Evolutionary conservation across 2,329 filamentous ascomycete genomes (phyloP), one percentile per base, ranked within the genome.

Genomic region (Cercospora sesami): DNA sequence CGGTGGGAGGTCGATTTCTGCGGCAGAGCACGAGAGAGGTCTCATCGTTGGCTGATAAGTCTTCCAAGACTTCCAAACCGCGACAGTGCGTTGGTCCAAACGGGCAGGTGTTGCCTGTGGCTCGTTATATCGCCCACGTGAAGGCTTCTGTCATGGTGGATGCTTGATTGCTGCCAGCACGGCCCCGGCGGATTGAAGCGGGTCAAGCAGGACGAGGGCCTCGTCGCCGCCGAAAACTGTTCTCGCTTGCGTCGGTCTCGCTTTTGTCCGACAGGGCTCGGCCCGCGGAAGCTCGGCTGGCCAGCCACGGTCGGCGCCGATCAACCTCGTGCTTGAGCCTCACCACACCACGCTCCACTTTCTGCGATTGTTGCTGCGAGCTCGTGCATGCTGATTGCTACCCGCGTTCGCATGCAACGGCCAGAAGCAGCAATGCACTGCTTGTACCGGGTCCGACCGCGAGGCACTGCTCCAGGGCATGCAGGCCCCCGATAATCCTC

Each of bases 1-100:
- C 39, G 14, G 16, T 16, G 42, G 6, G 18, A 42, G 8, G 61
- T 16, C 28, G 61, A 63, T 28, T 9, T 28, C 21, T 39, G 61
- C 42, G n/a, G 42, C 23, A 23, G 30, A 12, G 42, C n/a, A 30
- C 45, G 28, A 26, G 14, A 60, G 57, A 8, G 33, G 58, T 48
- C 30, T 45, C 68, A 69, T 69, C 58, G 33, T 67, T 45, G 64
- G 21, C 48, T 42, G 63, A 62, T 30, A 45, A 28, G 59, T 39
- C 36, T n/a, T 39, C 36, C 16, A 39, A 39, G 36, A 39, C 36
- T n/a, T 39, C 36, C 5, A 5, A 5, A 8, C 36, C 14, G 36
- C 36, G 5, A 39, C 36, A 39, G 36, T 39, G 36, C 42, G 36
- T n/a, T 28, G 39, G 39, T 62, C 28, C 39, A 36, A 63, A 48